Evolutionary conservation across 1,284 basidiomycete genomes (phyloP), one percentile per base, ranked within the genome.

Genomic region (Vanrija humicola): DNA sequence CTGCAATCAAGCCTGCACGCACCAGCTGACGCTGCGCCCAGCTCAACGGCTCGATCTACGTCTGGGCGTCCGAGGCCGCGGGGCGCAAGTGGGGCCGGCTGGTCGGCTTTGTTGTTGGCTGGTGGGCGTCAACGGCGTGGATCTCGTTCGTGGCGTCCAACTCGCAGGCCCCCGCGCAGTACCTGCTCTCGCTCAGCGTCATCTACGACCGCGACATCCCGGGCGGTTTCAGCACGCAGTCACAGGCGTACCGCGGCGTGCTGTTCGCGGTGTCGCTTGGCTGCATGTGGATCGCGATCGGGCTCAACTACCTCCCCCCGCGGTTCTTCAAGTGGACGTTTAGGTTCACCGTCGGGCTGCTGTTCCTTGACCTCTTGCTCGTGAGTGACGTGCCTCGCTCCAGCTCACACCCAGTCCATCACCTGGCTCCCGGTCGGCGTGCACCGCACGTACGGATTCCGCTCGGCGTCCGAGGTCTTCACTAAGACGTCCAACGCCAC

Each of bases 351-450:
- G 77, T 89, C 29, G 79, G 70, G 6, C 69, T 92, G 43, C 19
- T 50, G 12, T 43, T 50, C 23, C 34, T 50, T 15, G 48, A 50
- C 39, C 39, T 50, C 3, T 16, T 50, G 18, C 48, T 50, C 6
- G 48, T 50, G 21, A 50, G 48, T 15, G n/a, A 4, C 6, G 23
- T 7, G 28, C 18, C 28, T 10, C 2, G 48, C n/a, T 18, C 38
- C 38, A 2, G 23, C 34, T 38, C 21, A 10, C 38, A 16, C 34
- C 25, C 25, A 53, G 52, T 54, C 52, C 69, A 70, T 90, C 44
- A 88, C 90, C 61, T 92, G 89, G 90, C 81, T 92, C 38, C 89
- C 90, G 1, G 88, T 92, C 56, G 89, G 87, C 1, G 88, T 34
- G 10, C 9, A 15, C 34, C 34, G 34, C 34, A 34, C 34, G 34